Evolutionary conservation across 1,284 basidiomycete species (phyloP), one percentile per base, ranked within the genome.

Genomic region (Austroboletus novae-zelandiae): DNA sequence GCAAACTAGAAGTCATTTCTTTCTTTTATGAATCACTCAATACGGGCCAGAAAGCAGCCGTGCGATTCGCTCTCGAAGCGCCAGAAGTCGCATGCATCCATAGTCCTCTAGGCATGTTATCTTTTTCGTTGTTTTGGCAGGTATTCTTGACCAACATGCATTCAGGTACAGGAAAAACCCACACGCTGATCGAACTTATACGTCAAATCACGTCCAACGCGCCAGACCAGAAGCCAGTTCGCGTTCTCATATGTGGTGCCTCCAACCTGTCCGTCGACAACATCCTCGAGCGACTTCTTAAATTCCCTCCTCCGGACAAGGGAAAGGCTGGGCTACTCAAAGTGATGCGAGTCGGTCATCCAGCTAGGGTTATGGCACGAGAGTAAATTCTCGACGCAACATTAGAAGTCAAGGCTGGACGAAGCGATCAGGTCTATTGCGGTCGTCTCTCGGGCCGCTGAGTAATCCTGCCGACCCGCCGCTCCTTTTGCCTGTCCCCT

Each of bases 51-150:
- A 85, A 86, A 64, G 76, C 81, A 17, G 94, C 94, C 0, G 83
- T 95, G 37, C 76, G 70, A 45, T 91, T 93, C 59, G 84, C 85
- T 5, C 66, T 95, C 3, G 77, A 79, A 52, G 80, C 86, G 0
- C 75, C 81, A 1, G 87, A 94, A 62, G 78, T 98, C 0, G 90
- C 91, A 0, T 91, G 94, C 57, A 94, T 99, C n/a, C 95, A 98
- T 64, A 95, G 96, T 0, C 96, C 96, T 96, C 25, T 6, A 27
- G 25, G 25, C 25, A 27, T 9, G 25, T 27, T 27, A 23, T 23
- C 20, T 23, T 23, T n/a, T 27, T 27, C 25, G 25, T 27, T 6
- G 25, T 27, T 27, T 27, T 27, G 25, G 25, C 25, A 27, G 25
- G 25, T 6, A 27, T 27, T 6, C 25, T 27, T 25, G 23, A 25